Percentiles rank a stretch among this genome's conserved stretches.
phyloP scores from a whole-genome alignment of 495 filamentous ascomycete genomes.

The Extremus antarcticus region DNA sequence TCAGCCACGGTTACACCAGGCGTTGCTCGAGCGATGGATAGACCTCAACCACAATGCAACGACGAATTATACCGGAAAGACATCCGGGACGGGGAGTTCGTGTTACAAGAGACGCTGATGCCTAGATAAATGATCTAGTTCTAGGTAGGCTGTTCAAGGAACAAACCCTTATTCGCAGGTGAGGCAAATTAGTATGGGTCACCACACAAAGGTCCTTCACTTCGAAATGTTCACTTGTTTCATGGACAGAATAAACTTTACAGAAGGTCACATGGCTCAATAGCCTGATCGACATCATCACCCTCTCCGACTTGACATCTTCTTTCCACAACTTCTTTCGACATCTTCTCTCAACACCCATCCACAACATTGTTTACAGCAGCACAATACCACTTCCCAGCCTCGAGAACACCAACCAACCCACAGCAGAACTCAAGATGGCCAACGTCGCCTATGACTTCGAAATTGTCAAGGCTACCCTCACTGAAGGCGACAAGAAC shows the following conservation, averaged over 20 bases:
- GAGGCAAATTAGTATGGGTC: not conserved
- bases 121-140: not conserved
- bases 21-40: not conserved
- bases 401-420: not conserved
- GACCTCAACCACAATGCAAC: not conserved
- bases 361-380: not conserved
- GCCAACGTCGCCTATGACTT: conserved; percentile 4
- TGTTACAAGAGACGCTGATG: not conserved
- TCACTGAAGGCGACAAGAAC: conserved; percentile 16
- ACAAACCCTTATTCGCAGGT: not conserved
- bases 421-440: no score
- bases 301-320: not conserved
- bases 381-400: not conserved
- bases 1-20: not conserved
- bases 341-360: not conserved
- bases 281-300: not conserved
- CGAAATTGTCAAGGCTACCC: conserved; percentile 2
- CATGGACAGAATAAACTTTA: not conserved
- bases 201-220: not conserved
- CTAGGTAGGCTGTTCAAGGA: not conserved
- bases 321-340: not conserved
- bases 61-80: not conserved
- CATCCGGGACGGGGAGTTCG: not conserved
- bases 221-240: not conserved
- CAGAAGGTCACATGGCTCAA: not conserved